phyloP scores from a whole-genome alignment of 2,329 filamentous ascomycete genomes.

The Epicoccum nigrum region DNA sequence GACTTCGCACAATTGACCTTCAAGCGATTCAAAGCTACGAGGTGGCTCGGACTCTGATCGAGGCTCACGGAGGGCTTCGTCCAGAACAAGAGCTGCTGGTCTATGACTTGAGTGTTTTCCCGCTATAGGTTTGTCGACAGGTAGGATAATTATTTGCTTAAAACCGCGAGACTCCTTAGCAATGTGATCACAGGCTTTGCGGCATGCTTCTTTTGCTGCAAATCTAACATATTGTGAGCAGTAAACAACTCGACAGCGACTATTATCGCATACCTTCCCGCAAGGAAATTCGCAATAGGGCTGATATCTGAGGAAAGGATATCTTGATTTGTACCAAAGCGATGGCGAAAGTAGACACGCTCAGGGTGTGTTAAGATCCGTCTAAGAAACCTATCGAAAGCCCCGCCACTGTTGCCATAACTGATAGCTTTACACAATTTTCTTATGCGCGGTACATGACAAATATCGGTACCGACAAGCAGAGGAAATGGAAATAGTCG shows the following conservation, averaged over 20 bases:
- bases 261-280: slow-evolving; percentile 40
- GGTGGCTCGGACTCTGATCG: not conserved
- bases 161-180: slow-evolving; percentile 31
- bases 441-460: slow-evolving; percentile 69
- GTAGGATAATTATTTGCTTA: slow-evolving; percentile 50
- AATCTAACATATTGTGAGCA: no score
- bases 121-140: slow-evolving; percentile 13
- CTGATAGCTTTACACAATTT: slow-evolving; percentile 56
- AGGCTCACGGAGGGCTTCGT: slow-evolving; percentile 15
- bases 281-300: slow-evolving; percentile 36
- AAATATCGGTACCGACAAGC: slow-evolving; percentile 79
- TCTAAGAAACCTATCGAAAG: slow-evolving; percentile 28
- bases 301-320: slow-evolving; percentile 22
- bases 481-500: slow-evolving; percentile 69
- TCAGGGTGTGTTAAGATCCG: slow-evolving; percentile 42
- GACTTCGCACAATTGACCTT: slow-evolving; percentile 65
- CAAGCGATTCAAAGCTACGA: slow-evolving; percentile 14
- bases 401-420: slow-evolving; percentile 2
- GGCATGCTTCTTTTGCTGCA: slow-evolving; percentile 59
- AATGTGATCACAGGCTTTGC: slow-evolving; percentile 51
- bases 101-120: slow-evolving; percentile 21
- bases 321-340: slow-evolving; percentile 28
- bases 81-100: slow-evolving; percentile 38
- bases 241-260: no score
- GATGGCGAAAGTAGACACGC: slow-evolving; percentile 37